Conservation (phyloP, 2,329 filamentous ascomycete genomes). For the Sarocladiaceae sp. region DNA sequence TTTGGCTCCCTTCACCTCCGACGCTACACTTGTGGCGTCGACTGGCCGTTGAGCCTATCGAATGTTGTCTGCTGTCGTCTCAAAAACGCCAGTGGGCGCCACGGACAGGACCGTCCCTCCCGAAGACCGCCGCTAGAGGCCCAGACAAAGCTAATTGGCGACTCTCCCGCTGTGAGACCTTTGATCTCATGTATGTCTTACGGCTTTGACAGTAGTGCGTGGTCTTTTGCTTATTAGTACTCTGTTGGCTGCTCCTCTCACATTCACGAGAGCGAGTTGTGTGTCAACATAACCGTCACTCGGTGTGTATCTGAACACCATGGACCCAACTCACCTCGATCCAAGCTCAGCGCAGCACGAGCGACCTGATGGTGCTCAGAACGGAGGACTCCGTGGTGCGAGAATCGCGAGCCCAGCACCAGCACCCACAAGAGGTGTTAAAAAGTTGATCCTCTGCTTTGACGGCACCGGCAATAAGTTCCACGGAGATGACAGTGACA, state of each 20-base stretch:
- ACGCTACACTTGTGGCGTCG: no score
- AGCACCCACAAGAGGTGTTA: slow-evolving; percentile 15
- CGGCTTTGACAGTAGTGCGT: background rate
- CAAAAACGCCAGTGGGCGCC: background rate
- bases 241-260: background rate
- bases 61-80: background rate
- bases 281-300: background rate
- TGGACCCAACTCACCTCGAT: slow-evolving; percentile 7
- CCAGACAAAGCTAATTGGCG: slow-evolving; percentile 1
- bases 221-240: background rate
- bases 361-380: background rate
- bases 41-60: background rate
- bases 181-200: background rate
- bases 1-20: no score
- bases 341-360: slow-evolving; percentile 1
- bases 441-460: slow-evolving; percentile 55
- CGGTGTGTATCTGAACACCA: no score
- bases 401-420: background rate
- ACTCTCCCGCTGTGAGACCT: background rate
- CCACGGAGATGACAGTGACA: slow-evolving; percentile 55
- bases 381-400: background rate
- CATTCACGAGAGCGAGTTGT: background rate
- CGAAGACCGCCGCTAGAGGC: slow-evolving; percentile 1
- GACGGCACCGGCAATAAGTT: slow-evolving; percentile 61
- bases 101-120: slow-evolving; percentile 4